Percentiles rank a stretch among this genome's conserved stretches.
Evolutionary conservation across 2,329 filamentous ascomycete species (phyloP).

Genomic region (Arthroderma uncinatum): DNA sequence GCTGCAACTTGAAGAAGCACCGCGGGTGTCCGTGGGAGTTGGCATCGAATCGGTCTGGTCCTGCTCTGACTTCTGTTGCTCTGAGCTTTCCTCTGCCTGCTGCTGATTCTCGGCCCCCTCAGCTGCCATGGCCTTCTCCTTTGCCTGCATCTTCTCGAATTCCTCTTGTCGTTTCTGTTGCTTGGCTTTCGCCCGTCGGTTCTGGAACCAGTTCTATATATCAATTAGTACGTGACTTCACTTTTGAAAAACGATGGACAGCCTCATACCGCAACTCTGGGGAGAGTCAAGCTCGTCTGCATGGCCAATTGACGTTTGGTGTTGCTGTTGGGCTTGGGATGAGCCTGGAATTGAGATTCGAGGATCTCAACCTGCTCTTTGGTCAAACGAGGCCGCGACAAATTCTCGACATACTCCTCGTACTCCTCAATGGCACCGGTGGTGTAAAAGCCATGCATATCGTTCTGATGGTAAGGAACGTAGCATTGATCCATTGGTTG

Average conservation of each 20-base stretch:
- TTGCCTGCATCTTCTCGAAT: constrained; percentile 35
- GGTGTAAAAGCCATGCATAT: constrained; percentile 8
- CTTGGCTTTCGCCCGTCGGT: constrained; percentile 42
- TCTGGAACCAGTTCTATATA: constrained; percentile 43
- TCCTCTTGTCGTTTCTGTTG: constrained; percentile 41
- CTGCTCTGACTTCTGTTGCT: neutral
- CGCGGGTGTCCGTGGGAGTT: neutral
- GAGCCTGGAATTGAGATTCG: constrained; percentile 40
- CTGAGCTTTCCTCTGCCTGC: neutral
- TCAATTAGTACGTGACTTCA: constrained; percentile 2
- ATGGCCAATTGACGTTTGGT: constrained; percentile 40
- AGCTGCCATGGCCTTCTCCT: constrained; percentile 10
- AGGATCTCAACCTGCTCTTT: constrained; percentile 42
- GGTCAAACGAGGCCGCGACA: constrained; percentile 40
- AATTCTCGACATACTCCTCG: constrained; percentile 38
- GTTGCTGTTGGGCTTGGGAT: constrained; percentile 41
- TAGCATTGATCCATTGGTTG: constrained; percentile 9
- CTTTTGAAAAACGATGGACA: neutral
- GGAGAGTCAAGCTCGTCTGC: constrained; percentile 39
- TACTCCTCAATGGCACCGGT: constrained; percentile 27
- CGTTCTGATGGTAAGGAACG: constrained; percentile 8
- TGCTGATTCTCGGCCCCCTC: constrained; percentile 8
- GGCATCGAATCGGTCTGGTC: neutral
- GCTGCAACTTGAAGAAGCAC: neutral
- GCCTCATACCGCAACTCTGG: constrained; percentile 39